Evolutionary conservation across 2,329 filamentous ascomycete genomes (phyloP).

Genomic region (Monosporascus sp.): DNA sequence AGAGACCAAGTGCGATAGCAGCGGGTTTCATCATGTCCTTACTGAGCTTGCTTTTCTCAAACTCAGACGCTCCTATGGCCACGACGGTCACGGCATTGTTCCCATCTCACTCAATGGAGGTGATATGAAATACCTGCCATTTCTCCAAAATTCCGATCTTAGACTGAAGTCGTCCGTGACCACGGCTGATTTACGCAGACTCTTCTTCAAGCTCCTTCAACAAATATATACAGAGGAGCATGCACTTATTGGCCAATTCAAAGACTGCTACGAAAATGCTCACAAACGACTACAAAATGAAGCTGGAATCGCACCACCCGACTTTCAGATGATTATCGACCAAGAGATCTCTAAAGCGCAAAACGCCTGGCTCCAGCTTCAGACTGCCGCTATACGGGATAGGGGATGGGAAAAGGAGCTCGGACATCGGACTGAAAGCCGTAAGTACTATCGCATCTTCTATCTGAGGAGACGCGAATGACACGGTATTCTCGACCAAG

Average conservation of each 20-base stretch:
- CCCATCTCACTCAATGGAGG: constrained; percentile 4
- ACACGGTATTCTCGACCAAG: too few species aligned
- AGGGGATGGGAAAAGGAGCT: too few species aligned
- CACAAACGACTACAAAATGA: too few species aligned
- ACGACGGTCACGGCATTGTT: constrained; percentile 2
- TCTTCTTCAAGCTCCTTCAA: constrained; percentile 7
- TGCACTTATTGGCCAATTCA: not conserved
- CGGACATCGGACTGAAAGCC: too few species aligned
- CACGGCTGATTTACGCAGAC: not conserved
- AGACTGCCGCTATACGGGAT: too few species aligned
- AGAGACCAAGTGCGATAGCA: not conserved
- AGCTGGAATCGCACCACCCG: too few species aligned
- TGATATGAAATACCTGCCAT: not conserved
- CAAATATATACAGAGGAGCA: constrained; percentile 2
- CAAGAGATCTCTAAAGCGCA: too few species aligned
- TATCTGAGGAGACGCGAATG: too few species aligned
- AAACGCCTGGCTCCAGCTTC: too few species aligned
- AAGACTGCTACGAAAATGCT: constrained; percentile 1
- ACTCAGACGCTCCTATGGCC: not conserved
- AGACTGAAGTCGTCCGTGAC: constrained; percentile 1
- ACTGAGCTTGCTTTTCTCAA: constrained; percentile 9
- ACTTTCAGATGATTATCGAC: too few species aligned
- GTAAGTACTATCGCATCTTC: too few species aligned
- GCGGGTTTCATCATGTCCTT: constrained; percentile 10
- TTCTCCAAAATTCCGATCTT: constrained; percentile 1